phyloP scores from a whole-genome alignment of 176 grass and related monocot species.

The Neostapfia colusana region DNA sequence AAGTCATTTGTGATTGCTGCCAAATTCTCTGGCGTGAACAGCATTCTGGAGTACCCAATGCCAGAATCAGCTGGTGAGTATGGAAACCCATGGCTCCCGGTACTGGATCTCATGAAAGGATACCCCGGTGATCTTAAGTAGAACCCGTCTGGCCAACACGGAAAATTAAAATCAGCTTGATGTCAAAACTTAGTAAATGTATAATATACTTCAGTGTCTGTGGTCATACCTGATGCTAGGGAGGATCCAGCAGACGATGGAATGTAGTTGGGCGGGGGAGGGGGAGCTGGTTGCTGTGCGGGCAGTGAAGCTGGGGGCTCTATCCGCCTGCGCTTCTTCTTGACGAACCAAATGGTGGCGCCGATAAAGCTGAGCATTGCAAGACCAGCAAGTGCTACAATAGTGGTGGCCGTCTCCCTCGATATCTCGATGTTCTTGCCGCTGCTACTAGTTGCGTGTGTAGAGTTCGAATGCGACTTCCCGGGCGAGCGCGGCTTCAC shows the following conservation, averaged over 20 bases:
- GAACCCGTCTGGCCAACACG: constrained; percentile 45
- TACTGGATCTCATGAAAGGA: constrained; percentile 59
- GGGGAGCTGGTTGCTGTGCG: constrained; percentile 46
- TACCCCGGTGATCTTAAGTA: constrained; percentile 60
- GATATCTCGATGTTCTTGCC: constrained; percentile 62
- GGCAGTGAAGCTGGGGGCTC: constrained; percentile 24
- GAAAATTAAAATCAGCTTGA: constrained; percentile 25
- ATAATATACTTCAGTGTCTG: not conserved
- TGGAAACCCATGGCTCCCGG: constrained; percentile 58
- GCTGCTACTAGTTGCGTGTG: not conserved
- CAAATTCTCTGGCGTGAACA: constrained; percentile 74
- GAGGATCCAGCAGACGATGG: constrained; percentile 55
- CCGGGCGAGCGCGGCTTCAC: constrained; percentile 11
- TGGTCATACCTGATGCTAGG: constrained; percentile 51
- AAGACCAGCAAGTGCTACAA: constrained; percentile 48
- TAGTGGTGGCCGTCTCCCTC: constrained; percentile 55
- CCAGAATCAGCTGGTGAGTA: constrained; percentile 60
- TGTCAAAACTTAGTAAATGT: constrained; percentile 22
- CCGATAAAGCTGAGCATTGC: constrained; percentile 52
- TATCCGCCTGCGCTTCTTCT: constrained; percentile 62
- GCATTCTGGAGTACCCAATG: constrained; percentile 63
- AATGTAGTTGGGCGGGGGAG: constrained; percentile 47
- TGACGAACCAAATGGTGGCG: constrained; percentile 55
- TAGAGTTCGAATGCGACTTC: constrained; percentile 45
- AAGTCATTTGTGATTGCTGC: constrained; percentile 66